These are phyloP conservation scores for Botrytis paeoniae DNA, from an alignment of 2,329 filamentous ascomycete species.

Conservation along the genomic window DNA sequence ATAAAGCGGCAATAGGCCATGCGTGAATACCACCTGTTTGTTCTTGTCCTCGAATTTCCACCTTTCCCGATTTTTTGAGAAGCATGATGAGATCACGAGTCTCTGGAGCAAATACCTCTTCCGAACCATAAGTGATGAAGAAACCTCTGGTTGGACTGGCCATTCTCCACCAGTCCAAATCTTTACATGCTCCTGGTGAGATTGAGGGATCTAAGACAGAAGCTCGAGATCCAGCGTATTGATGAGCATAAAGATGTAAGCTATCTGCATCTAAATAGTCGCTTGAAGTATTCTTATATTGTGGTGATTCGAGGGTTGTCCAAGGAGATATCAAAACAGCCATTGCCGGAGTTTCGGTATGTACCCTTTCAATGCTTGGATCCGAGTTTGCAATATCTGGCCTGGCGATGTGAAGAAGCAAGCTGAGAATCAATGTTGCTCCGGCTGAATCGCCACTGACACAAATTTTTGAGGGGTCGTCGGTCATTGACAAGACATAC, in stretches of 20 bases:
- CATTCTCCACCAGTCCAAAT: conserved; percentile 62
- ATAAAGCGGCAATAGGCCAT: conserved; percentile 71
- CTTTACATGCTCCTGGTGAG: conserved; percentile 71
- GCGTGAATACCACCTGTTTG: conserved; percentile 71
- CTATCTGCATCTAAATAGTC: conserved; percentile 70
- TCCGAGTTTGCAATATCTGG: conserved; percentile 10
- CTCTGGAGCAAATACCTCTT: conserved; percentile 75
- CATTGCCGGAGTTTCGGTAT: conserved; percentile 48
- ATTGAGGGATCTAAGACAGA: conserved; percentile 52
- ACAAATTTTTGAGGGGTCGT: conserved; percentile 58
- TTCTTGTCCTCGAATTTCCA: conserved; percentile 42
- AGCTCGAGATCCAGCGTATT: conserved; percentile 59
- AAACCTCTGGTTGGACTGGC: conserved; percentile 66
- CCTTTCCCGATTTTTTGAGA: conserved; percentile 51
- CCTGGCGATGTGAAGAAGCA: conserved; percentile 63
- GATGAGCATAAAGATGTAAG: conserved; percentile 66
- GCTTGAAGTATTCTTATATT: conserved; percentile 65
- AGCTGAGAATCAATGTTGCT: conserved; percentile 67
- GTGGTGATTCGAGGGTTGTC: conserved; percentile 67
- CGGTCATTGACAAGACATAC: conserved; percentile 59
- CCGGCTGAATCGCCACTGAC: conserved; percentile 80
- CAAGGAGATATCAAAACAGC: conserved; percentile 78
- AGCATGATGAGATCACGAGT: conserved; percentile 58
- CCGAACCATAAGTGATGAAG: conserved; percentile 68
- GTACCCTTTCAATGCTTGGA: conserved; percentile 3